Conservation (phyloP, 2,329 filamentous ascomycete species). For the Lecanicillium sp. region DNA sequence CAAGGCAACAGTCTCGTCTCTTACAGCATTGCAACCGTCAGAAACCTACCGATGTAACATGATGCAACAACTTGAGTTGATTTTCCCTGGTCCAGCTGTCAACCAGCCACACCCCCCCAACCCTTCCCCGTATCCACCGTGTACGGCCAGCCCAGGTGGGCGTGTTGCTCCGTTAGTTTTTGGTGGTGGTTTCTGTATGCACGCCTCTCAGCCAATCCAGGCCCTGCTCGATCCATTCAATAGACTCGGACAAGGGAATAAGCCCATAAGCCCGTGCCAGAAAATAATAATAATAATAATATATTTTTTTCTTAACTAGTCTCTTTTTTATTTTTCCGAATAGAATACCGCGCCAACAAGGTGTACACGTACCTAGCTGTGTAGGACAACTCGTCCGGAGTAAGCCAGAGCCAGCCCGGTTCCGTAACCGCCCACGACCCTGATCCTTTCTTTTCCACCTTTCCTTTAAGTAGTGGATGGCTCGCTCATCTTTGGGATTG, state of each 20-base stretch:
- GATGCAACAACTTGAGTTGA: too few species aligned
- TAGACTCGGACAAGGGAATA: constrained; percentile 6
- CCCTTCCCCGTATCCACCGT: not conserved
- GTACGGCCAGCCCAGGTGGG: not conserved
- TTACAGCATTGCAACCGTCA: too few species aligned
- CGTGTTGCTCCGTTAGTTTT: not conserved
- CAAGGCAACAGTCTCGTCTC: too few species aligned
- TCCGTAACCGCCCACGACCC: too few species aligned
- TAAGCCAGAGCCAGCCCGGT: too few species aligned
- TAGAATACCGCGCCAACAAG: too few species aligned
- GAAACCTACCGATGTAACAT: too few species aligned
- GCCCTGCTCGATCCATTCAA: constrained; percentile 8
- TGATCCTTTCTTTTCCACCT: not conserved
- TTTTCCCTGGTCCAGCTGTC: not conserved
- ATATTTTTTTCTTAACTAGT: too few species aligned
- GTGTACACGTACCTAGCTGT: too few species aligned
- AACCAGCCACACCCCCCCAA: not conserved
- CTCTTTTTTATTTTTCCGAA: too few species aligned
- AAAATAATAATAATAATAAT: not conserved
- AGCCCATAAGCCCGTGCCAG: not conserved
- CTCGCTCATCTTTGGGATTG: not conserved
- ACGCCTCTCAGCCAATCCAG: constrained; percentile 1
- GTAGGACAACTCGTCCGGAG: too few species aligned
- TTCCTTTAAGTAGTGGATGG: not conserved
- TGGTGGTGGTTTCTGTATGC: too few species aligned